Evolutionary conservation across 352 stramenopile genomes (phyloP).

Genomic region (Globisporangium acanthophoron): DNA sequence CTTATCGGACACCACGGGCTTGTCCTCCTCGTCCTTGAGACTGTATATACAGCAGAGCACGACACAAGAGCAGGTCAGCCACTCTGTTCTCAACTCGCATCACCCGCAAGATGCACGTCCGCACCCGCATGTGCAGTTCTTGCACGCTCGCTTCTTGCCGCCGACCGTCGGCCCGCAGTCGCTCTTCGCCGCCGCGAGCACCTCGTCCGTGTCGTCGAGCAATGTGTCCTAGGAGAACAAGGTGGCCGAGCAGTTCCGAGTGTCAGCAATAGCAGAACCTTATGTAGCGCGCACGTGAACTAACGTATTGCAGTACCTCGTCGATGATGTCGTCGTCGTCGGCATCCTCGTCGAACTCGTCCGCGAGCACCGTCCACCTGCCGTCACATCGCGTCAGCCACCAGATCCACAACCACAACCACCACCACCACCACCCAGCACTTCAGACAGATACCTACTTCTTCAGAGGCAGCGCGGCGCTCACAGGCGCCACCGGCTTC

Average conservation of each 20-base stretch:
- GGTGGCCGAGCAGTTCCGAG: neutral
- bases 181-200: slow-evolving; percentile 60
- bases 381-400: neutral
- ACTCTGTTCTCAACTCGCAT: slow-evolving; percentile 11
- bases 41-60: slow-evolving; percentile 17
- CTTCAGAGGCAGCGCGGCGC: slow-evolving; percentile 25
- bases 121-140: slow-evolving; percentile 96
- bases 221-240: slow-evolving; percentile 42
- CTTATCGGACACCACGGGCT: slow-evolving; percentile 67
- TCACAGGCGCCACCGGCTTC: slow-evolving; percentile 19
- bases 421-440: neutral
- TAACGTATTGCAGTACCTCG: slow-evolving; percentile 23
- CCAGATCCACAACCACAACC: neutral
- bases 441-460: slow-evolving; percentile 18
- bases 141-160: slow-evolving; percentile 92
- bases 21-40: slow-evolving; percentile 64
- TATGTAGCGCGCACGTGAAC: neutral
- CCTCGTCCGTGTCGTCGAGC: slow-evolving; percentile 80
- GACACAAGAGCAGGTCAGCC: neutral
- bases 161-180: slow-evolving; percentile 76
- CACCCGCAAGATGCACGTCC: neutral
- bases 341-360: slow-evolving; percentile 34
- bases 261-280: neutral
- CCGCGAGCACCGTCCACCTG: slow-evolving; percentile 63
- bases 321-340: slow-evolving; percentile 78